phyloP scores from a whole-genome alignment of 495 filamentous ascomycete species.

The Podospora australis region DNA sequence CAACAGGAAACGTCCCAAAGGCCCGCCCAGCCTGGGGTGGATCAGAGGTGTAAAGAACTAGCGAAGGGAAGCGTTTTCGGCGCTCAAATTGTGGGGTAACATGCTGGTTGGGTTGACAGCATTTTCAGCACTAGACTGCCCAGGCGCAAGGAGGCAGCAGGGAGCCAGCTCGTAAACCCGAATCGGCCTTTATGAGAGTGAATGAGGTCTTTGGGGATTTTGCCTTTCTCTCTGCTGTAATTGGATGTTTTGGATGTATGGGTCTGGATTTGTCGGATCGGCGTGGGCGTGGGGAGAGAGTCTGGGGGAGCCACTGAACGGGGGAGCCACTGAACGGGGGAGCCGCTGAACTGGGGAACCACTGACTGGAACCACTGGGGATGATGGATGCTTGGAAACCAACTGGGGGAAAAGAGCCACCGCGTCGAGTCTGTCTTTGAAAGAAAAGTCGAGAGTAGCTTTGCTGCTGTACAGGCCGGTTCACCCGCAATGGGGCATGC shows the following conservation, averaged over 20 bases:
- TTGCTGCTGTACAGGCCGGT: too few relatives aligned
- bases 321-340: too few relatives aligned
- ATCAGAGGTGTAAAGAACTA: constrained; percentile 14
- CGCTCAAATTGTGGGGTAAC: constrained; percentile 26
- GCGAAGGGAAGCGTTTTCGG: constrained; percentile 23
- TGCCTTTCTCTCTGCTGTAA: not conserved
- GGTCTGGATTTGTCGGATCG: constrained; percentile 1
- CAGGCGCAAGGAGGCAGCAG: not conserved
- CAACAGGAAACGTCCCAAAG: constrained; percentile 8
- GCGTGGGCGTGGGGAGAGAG: not conserved
- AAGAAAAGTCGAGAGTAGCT: too few relatives aligned
- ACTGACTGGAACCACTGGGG: too few relatives aligned
- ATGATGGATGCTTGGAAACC: too few relatives aligned
- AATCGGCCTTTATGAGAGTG: constrained; percentile 1
- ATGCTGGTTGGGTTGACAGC: constrained; percentile 2
- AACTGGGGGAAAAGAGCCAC: too few relatives aligned
- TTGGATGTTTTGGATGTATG: not conserved
- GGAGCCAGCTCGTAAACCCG: constrained; percentile 12
- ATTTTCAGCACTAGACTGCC: constrained; percentile 1
- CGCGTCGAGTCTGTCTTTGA: too few relatives aligned
- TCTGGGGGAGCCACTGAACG: not conserved
- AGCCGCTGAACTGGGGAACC: too few relatives aligned
- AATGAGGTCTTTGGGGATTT: too few relatives aligned
- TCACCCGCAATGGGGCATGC: constrained; percentile 22
- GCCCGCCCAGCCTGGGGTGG: constrained; percentile 10